These are phyloP conservation scores for Pythium sukuiense DNA, from an alignment of 352 stramenopile species.

Conservation along the genomic window DNA sequence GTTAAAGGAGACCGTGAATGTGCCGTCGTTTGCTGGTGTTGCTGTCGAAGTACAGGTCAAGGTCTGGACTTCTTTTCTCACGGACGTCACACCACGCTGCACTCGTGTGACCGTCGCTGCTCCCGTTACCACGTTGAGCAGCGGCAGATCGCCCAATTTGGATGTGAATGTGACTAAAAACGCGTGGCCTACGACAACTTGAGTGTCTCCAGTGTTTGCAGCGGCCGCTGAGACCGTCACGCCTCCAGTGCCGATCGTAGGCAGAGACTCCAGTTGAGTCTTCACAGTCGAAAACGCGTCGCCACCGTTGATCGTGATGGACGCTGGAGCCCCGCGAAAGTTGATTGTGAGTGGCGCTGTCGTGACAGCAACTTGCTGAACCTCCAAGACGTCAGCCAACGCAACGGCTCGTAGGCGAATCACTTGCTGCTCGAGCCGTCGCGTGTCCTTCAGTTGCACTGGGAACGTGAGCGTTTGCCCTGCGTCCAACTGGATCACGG, in stretches of 20 bases:
- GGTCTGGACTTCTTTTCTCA: constrained; percentile 77
- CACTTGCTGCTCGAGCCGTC: constrained; percentile 65
- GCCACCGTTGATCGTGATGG: constrained; percentile 32
- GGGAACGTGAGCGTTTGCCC: constrained; percentile 71
- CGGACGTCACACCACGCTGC: constrained; percentile 41
- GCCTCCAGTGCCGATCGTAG: constrained; percentile 77
- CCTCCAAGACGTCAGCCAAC: constrained; percentile 41
- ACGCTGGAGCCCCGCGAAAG: constrained; percentile 55
- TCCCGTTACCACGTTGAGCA: constrained; percentile 24
- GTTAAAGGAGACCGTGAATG: constrained; percentile 62
- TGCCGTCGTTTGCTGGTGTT: constrained; percentile 33
- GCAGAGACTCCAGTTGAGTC: constrained; percentile 69
- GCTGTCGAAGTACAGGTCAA: constrained; percentile 58
- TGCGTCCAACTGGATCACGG: constrained; percentile 53
- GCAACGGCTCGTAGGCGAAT: constrained; percentile 60
- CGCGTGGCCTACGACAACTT: constrained; percentile 31
- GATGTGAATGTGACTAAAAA: constrained; percentile 77
- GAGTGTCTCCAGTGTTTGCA: constrained; percentile 29
- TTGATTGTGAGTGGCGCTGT: constrained; percentile 44
- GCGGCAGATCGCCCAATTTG: constrained; percentile 50
- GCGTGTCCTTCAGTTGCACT: constrained; percentile 90
- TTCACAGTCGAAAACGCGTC: constrained; percentile 50
- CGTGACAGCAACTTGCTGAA: constrained; percentile 57
- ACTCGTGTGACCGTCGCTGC: constrained; percentile 38
- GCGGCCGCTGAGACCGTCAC: constrained; percentile 66